Conservation (phyloP, 768 basidiomycete species). For the Boletus tylopilopsis region DNA sequence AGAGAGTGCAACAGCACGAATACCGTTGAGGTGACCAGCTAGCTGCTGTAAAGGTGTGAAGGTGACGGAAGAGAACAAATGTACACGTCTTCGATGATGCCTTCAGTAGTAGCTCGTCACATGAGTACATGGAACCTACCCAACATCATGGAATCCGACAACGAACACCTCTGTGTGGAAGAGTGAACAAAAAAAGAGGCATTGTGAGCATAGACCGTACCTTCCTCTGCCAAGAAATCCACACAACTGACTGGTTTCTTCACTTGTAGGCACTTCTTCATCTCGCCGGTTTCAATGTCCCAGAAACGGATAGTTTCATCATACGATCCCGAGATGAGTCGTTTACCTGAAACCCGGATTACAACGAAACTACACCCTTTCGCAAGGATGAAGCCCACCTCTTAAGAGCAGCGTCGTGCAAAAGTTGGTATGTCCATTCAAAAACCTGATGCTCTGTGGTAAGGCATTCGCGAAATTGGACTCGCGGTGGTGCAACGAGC, state of each 20-base stretch:
- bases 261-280: conserved; percentile 74
- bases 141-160: conserved; percentile 90
- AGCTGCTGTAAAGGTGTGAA: conserved; percentile 83
- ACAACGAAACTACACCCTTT: not conserved
- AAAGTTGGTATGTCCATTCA: conserved; percentile 83
- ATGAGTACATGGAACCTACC: conserved; percentile 44
- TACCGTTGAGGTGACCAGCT: conserved; percentile 84
- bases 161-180: conserved; percentile 71
- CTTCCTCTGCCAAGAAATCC: conserved; percentile 80
- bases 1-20: conserved; percentile 84
- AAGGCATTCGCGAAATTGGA: conserved; percentile 74
- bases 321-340: conserved; percentile 85
- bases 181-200: conserved; percentile 3
- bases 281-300: conserved; percentile 67
- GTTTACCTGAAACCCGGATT: conserved; percentile 45
- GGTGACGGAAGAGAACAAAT: conserved; percentile 81
- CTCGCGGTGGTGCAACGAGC: conserved; percentile 80
- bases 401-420: conserved; percentile 77
- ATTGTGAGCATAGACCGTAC: conserved; percentile 33
- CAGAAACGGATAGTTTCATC: conserved; percentile 93
- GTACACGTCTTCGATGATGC: conserved; percentile 59
- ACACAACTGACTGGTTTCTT: conserved; percentile 92
- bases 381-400: conserved; percentile 27
- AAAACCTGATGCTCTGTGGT: conserved; percentile 73
- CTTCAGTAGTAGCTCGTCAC: conserved; percentile 2